Evolutionary conservation across 768 basidiomycete species (phyloP).

Genomic region (Calocera cornea): DNA sequence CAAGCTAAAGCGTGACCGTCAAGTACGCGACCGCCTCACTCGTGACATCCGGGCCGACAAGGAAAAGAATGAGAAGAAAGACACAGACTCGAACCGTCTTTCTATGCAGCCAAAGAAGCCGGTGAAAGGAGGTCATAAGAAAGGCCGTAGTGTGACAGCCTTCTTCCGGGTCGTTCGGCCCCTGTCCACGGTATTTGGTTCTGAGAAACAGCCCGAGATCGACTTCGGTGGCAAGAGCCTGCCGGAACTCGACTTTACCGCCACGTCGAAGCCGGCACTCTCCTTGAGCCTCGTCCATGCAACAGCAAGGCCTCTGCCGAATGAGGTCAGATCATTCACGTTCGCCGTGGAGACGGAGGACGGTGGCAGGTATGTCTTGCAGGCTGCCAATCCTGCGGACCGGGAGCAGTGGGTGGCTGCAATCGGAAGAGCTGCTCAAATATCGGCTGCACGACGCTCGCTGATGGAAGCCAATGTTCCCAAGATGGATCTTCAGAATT

Average conservation of each 20-base stretch:
- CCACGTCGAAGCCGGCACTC: constrained; percentile 59
- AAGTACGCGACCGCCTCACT: constrained; percentile 50
- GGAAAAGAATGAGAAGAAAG: constrained; percentile 52
- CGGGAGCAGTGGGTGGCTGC: constrained; percentile 68
- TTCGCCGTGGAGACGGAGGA: constrained; percentile 79
- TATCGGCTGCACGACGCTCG: constrained; percentile 49
- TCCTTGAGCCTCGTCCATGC: constrained; percentile 65
- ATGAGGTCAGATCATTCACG: constrained; percentile 68
- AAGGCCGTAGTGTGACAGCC: constrained; percentile 70
- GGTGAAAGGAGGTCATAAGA: constrained; percentile 41
- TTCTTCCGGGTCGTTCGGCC: constrained; percentile 64
- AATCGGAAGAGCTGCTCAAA: constrained; percentile 54
- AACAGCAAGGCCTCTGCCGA: constrained; percentile 53
- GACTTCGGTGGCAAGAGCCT: constrained; percentile 28
- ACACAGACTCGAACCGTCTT: constrained; percentile 55
- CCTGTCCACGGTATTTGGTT: constrained; percentile 70
- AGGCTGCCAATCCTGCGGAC: constrained; percentile 55
- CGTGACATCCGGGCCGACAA: constrained; percentile 70
- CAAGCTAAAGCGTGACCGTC: constrained; percentile 66
- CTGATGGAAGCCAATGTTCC: background rate
- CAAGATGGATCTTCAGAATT: background rate
- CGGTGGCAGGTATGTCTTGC: constrained; percentile 69
- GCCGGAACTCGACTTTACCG: constrained; percentile 63
- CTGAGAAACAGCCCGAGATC: constrained; percentile 32
- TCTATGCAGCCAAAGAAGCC: constrained; percentile 47